Evolutionary conservation across 2,329 filamentous ascomycete species (phyloP).

Genomic region (Fusarium stilboides): DNA sequence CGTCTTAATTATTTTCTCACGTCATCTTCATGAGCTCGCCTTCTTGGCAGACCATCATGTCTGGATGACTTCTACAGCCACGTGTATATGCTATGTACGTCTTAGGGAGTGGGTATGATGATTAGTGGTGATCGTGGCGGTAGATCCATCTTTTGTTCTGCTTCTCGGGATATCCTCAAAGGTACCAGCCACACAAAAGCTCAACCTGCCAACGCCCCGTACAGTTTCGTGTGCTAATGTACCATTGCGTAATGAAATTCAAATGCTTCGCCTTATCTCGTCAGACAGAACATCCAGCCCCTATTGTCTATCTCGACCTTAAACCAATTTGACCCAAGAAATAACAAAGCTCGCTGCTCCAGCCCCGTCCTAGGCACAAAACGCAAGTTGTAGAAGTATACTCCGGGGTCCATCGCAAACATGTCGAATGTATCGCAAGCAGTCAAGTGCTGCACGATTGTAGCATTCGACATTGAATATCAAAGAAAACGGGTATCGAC

Average conservation of each 20-base stretch:
- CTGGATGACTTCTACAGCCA: constrained; percentile 44
- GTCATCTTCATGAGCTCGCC: constrained; percentile 32
- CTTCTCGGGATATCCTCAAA: constrained; percentile 33
- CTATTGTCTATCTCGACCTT: constrained; percentile 17
- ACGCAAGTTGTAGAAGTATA: constrained; percentile 26
- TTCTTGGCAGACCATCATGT: constrained; percentile 25
- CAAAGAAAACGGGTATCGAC: constrained; percentile 49
- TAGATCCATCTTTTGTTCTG: constrained; percentile 43
- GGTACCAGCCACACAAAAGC: constrained; percentile 34
- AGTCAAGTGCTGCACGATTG: constrained; percentile 4
- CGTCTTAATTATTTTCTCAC: constrained; percentile 41
- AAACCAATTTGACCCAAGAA: constrained; percentile 34
- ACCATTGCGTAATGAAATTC: constrained; percentile 47
- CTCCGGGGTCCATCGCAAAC: constrained; percentile 15
- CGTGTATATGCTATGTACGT: constrained; percentile 50
- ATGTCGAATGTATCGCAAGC: constrained; percentile 13
- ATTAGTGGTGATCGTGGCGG: constrained; percentile 47
- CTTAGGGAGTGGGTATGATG: constrained; percentile 45
- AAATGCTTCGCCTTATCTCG: constrained; percentile 42
- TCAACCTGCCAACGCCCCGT: constrained; percentile 48
- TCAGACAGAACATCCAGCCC: constrained; percentile 18
- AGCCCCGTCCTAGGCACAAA: constrained; percentile 6
- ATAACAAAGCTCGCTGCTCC: constrained; percentile 26
- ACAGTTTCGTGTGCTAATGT: constrained; percentile 50
- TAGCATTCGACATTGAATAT: constrained; percentile 22